Evolutionary conservation across 306 rosid species (phyloP), one percentile per base, ranked within the genome.

Genomic region (Acacia crassicarpa): DNA sequence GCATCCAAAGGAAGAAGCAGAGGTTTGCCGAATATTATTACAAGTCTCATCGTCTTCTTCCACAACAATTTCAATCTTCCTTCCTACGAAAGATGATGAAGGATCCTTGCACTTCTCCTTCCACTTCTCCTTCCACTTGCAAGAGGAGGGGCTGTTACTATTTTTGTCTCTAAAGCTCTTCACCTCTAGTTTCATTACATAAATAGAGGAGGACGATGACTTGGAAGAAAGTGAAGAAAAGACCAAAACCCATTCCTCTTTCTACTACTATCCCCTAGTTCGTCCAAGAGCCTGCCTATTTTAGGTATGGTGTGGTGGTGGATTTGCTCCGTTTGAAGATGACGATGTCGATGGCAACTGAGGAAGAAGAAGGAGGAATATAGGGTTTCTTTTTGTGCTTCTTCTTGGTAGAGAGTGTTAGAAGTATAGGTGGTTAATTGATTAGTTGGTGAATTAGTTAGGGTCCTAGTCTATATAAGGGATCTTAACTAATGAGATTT

Each of bases 181-280:
- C 0, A 48, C 61, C 11, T 81, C 74, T 3, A 30, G 6, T 23
- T 80, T 81, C 43, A 51, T 54, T 51, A 67, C 81, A 54, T 77
- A 53, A 32, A 84, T 17, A 22, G 84, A 69, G 6, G 90, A 67
- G 9, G 62, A 56, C 4, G 27, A 56, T 4, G 56, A 49, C 20
- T 53, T 53, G 23, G 92, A 81, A 87, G 97, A 87, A 65, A 78
- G 87, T 93, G 86, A 8, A 95, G 90, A 85, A 92, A 95, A 0
- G 98, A 95, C 99, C 97, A 93, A 35, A 95, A 93, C 4, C 97
- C 90, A n/a, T 86, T 78, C 72, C 94, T 66, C 43, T 89, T 95
- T 32, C 92, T 89, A 5, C 90, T 89, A 68, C 92, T 91, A 51
- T 77, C 86, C 1, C 80, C n/a, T 23, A 78, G 80, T 19, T 80